A percentile compares a stretch with the other conserved stretches of the same genome.
Conservation (phyloP, 148 eudicot genomes). For the Rhododendron ferrugineum region DNA sequence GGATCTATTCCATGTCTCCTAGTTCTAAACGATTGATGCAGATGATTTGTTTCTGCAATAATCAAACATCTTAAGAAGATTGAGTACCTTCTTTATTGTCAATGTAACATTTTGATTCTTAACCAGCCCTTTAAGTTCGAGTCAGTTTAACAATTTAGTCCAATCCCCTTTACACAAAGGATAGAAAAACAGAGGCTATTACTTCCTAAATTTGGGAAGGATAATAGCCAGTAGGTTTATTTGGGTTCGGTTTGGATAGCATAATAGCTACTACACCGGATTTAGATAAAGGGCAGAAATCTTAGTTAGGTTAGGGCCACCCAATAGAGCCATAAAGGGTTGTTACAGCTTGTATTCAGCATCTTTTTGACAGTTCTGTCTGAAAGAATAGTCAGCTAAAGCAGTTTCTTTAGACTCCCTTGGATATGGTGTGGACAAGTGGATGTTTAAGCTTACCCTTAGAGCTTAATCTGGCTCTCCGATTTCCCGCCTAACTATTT, state of each 20-base stretch:
- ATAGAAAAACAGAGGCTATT: neutral
- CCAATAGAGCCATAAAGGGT: neutral
- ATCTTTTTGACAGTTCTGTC: neutral
- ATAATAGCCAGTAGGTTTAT: neutral
- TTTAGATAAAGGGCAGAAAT: neutral
- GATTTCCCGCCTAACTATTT: neutral
- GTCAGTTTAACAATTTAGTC: neutral
- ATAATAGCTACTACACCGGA: neutral
- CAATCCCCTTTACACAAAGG: neutral
- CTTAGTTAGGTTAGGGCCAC: neutral
- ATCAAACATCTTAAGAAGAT: neutral
- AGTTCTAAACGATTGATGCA: neutral
- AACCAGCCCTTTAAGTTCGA: neutral
- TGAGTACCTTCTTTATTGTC: neutral
- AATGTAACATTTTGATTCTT: neutral
- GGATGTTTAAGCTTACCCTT: constrained; percentile 8
- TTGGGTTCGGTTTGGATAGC: neutral
- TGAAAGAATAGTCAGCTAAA: neutral
- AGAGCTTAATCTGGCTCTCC: constrained; percentile 2
- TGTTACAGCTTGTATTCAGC: neutral
- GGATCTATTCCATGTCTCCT: neutral
- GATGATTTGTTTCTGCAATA: neutral
- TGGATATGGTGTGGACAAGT: neutral
- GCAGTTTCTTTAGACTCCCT: neutral
- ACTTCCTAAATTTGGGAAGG: neutral